phyloP scores from a whole-genome alignment of 441 rosid species.

The Erysimum cheiri region DNA sequence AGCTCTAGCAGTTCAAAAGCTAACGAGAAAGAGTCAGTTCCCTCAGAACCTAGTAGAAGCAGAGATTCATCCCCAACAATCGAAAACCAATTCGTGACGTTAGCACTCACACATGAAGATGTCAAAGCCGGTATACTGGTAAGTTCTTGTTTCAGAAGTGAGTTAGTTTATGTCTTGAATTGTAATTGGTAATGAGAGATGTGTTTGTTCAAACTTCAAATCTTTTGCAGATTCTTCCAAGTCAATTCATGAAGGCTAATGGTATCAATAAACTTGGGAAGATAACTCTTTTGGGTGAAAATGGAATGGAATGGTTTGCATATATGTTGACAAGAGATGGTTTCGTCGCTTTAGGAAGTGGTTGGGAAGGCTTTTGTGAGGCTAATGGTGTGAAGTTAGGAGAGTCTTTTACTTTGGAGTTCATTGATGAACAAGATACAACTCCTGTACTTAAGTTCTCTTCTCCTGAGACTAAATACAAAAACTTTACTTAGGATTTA shows the following conservation, averaged over 20 bases:
- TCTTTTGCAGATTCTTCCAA: constrained; percentile 29
- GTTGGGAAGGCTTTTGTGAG: constrained; percentile 37
- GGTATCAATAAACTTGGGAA: constrained; percentile 25
- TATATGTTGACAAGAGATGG: constrained; percentile 23
- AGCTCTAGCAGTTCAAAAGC: constrained; percentile 11
- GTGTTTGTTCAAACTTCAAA: neutral
- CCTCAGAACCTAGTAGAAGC: neutral
- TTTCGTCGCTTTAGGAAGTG: constrained; percentile 14
- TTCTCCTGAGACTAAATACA: neutral
- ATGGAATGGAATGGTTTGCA: neutral
- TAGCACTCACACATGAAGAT: constrained; percentile 19
- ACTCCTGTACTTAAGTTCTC: constrained; percentile 9
- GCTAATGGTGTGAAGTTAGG: constrained; percentile 37
- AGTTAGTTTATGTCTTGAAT: constrained; percentile 7
- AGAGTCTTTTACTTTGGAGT: constrained; percentile 20
- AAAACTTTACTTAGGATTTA: neutral
- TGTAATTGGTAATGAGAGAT: neutral
- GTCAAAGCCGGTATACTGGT: constrained; percentile 23
- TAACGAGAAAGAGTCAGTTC: neutral
- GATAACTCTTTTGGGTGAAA: constrained; percentile 22
- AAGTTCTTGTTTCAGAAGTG: neutral
- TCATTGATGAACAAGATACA: neutral
- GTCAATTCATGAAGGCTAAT: constrained; percentile 18
- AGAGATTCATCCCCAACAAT: constrained; percentile 12
- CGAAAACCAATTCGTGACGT: neutral